Percentiles rank a stretch among this genome's conserved stretches.
phyloP scores from a whole-genome alignment of 2,329 filamentous ascomycete genomes.

The Bipolaris zeicola region DNA sequence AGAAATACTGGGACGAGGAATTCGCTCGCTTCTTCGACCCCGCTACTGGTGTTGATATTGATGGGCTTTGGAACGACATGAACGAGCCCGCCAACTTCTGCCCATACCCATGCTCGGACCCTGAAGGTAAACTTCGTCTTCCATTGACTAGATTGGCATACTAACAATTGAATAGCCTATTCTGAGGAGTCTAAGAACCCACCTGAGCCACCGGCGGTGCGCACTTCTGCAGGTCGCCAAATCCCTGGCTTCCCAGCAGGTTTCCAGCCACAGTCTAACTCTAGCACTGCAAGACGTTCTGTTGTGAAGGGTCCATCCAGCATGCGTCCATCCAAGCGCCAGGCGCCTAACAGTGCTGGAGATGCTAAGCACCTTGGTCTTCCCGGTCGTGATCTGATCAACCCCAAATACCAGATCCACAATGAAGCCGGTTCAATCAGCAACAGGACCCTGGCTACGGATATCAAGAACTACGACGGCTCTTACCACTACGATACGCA shows the following conservation, averaged over 20 bases:
- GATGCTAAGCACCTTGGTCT: slow-evolving; percentile 56
- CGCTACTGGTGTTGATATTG: slow-evolving; percentile 71
- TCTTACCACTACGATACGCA: slow-evolving; percentile 74
- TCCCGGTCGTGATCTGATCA: slow-evolving; percentile 67
- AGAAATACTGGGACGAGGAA: slow-evolving; percentile 71
- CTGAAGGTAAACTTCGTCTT: slow-evolving; percentile 27
- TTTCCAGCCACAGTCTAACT: slow-evolving; percentile 62
- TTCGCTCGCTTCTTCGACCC: slow-evolving; percentile 70
- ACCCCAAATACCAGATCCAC: slow-evolving; percentile 68
- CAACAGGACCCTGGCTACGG: slow-evolving; percentile 64
- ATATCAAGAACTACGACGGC: slow-evolving; percentile 70
- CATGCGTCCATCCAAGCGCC: slow-evolving; percentile 9
- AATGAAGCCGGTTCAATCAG: slow-evolving; percentile 56
- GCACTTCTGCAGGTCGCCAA: slow-evolving; percentile 60
- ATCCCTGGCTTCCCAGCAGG: slow-evolving; percentile 72
- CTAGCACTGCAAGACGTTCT: slow-evolving; percentile 23
- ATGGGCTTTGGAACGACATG: slow-evolving; percentile 67
- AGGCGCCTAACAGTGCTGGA: slow-evolving; percentile 45
- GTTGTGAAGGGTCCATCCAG: slow-evolving; percentile 11
- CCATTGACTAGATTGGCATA: neutral
- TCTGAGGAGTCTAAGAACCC: slow-evolving; percentile 58
- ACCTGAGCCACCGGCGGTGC: slow-evolving; percentile 67
- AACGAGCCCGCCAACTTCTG: slow-evolving; percentile 47
- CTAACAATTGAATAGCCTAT: slow-evolving; percentile 28
- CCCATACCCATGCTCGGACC: slow-evolving; percentile 55